Percentiles rank a stretch among this genome's conserved stretches.
Evolutionary conservation across 495 filamentous ascomycete species (phyloP).

Genomic region (Wilcoxina mikolae): DNA sequence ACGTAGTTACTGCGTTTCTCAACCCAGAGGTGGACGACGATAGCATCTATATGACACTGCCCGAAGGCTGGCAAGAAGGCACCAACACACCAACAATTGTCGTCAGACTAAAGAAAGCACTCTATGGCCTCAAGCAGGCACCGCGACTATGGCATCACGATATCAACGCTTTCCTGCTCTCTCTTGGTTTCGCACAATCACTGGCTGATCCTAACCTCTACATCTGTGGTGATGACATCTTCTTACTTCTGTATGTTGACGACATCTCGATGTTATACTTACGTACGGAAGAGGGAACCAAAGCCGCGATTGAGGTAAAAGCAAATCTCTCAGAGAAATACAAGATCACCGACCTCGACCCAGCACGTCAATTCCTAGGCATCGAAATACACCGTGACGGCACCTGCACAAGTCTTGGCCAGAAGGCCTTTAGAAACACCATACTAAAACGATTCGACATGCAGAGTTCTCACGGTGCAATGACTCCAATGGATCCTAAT

Average conservation of each 20-base stretch:
- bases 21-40: constrained; percentile 5
- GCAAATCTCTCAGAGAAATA: background rate
- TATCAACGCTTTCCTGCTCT: background rate
- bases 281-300: background rate
- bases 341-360: constrained; percentile 5
- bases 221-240: background rate
- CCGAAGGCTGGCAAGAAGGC: background rate
- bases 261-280: background rate
- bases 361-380: background rate
- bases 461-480: background rate
- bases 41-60: constrained; percentile 4
- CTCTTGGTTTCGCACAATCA: constrained; percentile 3
- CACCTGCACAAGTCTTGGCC: background rate
- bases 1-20: constrained; percentile 14
- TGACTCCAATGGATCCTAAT: background rate
- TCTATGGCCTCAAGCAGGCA: constrained; percentile 10
- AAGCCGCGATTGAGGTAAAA: background rate
- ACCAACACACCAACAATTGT: background rate
- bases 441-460: background rate
- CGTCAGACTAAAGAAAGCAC: background rate
- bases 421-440: background rate
- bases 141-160: constrained; percentile 5
- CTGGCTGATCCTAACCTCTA: constrained; percentile 5
- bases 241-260: constrained; percentile 4
- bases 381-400: background rate